Base-by-base conservation (phyloP, 306 rosid species). In the Luffa acutangula region DNA sequence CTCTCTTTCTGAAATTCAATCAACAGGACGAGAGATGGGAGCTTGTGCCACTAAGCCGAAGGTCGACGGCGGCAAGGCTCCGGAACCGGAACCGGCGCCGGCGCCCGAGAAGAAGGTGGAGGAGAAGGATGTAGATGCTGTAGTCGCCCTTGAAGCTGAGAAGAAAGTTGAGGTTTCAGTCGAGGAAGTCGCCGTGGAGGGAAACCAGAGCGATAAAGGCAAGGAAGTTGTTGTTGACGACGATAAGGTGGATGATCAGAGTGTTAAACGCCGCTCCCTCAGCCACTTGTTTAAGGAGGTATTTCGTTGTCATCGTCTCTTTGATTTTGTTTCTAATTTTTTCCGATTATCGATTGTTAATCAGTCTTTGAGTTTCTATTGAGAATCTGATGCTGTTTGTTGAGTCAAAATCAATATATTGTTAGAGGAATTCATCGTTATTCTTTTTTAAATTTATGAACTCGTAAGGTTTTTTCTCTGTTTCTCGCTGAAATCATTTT, bases 261-360 rank as follows among this genome's bases (percentile, higher is more conserved):
- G 21, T 46, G 43, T 25, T 10, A 59, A 62, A 64, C 60, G 33
- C 25, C 81, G 75, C 49, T 78, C 81, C 31, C 81, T 78, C 1
- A 78, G 81, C 74, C 73, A 62, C 58, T 78, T 78, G 60, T 78
- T 78, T 54, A 43, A 48, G 48, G 81, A 78, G 81, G 81, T 78
- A 78, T 20, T 78, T 21, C 14, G 0, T 2, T 20, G n/a, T 78
- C 43, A 6, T 46, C 8, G 1, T 34, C 34, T 76, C 34, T 57
- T 42, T 54, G 43, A 45, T 25, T 73, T 31, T 7, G 4, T 73
- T 73, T 49, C 12, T 6, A 2, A 12, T 20, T 45, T 4, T 9
- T 69, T 69, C 0, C 4, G 75, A 45, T 70, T 42, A 4, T 21
- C 5, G 18, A 45, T 21, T 43, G 25, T 31, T 67, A 1, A 67